phyloP scores from a whole-genome alignment of 495 filamentous ascomycete genomes.

The Penicillium coprophilum region DNA sequence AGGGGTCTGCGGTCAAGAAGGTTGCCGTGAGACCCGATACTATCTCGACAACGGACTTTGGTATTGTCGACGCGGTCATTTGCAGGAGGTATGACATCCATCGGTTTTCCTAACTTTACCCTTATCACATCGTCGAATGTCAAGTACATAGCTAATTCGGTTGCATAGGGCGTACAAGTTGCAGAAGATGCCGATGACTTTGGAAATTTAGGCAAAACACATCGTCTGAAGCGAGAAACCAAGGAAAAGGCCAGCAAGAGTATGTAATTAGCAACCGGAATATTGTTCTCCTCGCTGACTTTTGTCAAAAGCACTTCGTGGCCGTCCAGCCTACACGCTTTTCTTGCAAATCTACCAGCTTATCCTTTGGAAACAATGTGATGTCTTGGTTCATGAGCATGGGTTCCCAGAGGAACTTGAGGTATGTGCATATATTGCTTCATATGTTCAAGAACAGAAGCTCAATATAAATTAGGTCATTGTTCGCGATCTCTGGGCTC shows the following conservation, averaged over 20 bases:
- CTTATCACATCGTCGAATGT: slow-evolving; percentile 9
- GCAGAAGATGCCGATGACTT: slow-evolving; percentile 78
- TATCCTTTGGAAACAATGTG: slow-evolving; percentile 74
- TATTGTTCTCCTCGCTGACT: slow-evolving; percentile 3
- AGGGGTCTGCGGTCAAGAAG: slow-evolving; percentile 61
- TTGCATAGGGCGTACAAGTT: slow-evolving; percentile 47
- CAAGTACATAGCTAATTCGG: slow-evolving; percentile 8
- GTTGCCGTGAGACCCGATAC: slow-evolving; percentile 60
- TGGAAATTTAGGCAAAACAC: slow-evolving; percentile 60
- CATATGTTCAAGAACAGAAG: background rate
- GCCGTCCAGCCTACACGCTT: slow-evolving; percentile 67
- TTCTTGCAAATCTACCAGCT: slow-evolving; percentile 83
- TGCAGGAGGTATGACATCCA: slow-evolving; percentile 51
- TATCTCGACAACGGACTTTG: slow-evolving; percentile 64
- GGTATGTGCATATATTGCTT: slow-evolving; percentile 35
- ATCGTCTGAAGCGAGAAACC: slow-evolving; percentile 53
- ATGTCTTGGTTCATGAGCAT: slow-evolving; percentile 59
- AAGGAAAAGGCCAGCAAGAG: slow-evolving; percentile 51
- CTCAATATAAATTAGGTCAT: slow-evolving; percentile 38
- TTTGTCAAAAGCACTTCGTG: slow-evolving; percentile 47
- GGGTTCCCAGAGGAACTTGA: slow-evolving; percentile 65
- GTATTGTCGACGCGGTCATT: slow-evolving; percentile 67
- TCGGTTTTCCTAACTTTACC: background rate
- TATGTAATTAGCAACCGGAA: slow-evolving; percentile 23
- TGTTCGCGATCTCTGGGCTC: slow-evolving; percentile 67